Base-by-base conservation (phyloP, 345 rosid species). In the Moringa oleifera region DNA sequence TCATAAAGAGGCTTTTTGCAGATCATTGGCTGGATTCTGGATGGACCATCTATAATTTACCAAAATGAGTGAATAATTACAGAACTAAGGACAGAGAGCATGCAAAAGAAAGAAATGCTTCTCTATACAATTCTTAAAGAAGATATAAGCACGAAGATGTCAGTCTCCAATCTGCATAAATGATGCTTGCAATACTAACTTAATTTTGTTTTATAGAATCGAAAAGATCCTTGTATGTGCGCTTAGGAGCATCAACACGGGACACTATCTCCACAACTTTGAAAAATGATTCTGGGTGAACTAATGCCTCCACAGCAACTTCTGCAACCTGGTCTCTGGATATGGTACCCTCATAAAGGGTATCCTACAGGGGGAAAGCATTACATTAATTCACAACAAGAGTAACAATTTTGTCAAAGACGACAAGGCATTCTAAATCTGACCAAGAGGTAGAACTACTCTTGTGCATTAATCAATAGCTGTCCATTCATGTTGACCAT, bases 251-350 rank as follows among this genome's bases (percentile, higher is more conserved):
- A 37, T 84, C 87, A 3, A 71, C 22, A 0, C 89, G 90, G 51
- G 98, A 81, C 22, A 89, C 77, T 11, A 85, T 85, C 85, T 92
- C 96, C 31, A 87, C 87, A 37, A 89, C 91, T 75, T 89, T 84
- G 81, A 72, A 92, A 25, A 76, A 73, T 52, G 95, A 77, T 80
- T 89, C 91, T 0, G 85, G 88, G 50, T 67, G 69, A 37, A 71
- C 54, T 59, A 92, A 64, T 55, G 96, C 89, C 80, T 87, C 89
- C 18, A 89, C 88, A 18, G 96, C 86, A 65, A 84, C 91, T 76
- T 89, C 91, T 0, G 95, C 95, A 12, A 89, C 96, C 68, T 72
- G 79, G 71, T 87, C 96, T 73, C 96, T 82, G 17, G 98, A 91
- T 67, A 91, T 87, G 69, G 74, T 77, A 18, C 96, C 96, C 70